Base-by-base conservation (phyloP, 2,329 filamentous ascomycete genomes). In the Fusarium anguioides region DNA sequence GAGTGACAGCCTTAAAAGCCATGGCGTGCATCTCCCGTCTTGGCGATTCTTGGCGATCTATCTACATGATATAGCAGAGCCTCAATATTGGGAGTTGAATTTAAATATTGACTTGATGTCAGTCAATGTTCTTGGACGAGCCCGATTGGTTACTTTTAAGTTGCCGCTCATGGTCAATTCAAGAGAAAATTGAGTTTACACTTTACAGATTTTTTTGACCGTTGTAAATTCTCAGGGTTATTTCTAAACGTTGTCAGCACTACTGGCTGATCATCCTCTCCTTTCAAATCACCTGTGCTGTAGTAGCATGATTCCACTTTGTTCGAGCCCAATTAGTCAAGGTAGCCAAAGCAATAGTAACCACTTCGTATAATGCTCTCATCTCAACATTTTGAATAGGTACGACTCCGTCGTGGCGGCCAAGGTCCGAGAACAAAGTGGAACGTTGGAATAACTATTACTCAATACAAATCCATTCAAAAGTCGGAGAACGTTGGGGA, bases 401-500 rank as follows among this genome's bases (percentile, higher is more conserved):
- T 26, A n/a, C 39, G 31, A 20, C n/a, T 37, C 29, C 40, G 37
- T 39, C 35, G 5, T 37, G 10, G 15, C 40, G 51, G 52, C 35
- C 39, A 58, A 58, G 26, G n/a, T 29, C 53, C 53, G 27, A 44
- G 26, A 36, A 37, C 29, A 23, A 39, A 36, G 29, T 17, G 29
- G 23, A 36, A 44, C 37, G 20, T 31, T 27, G 35, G n/a, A 57
- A 24, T 47, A 39, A 10, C 40, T 21, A 36, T 67, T 67, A 66
- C 64, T 29, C n/a, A 67, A 66, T 21, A 33, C 17, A 59, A 58
- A 67, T 27, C 45, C 57, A 49, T 39, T 18, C 27, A 24, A 31
- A 40, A 40, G 18, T 36, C 15, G 48, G 31, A 46, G 26, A 9
- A 33, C 18, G 41, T 35, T 45, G 60, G 64, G 64, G 64, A 60